A percentile compares a stretch with the other conserved stretches of the same genome.
These are phyloP conservation scores for Lactifluus volemus DNA, from an alignment of 768 basidiomycete species.

Conservation along the genomic window DNA sequence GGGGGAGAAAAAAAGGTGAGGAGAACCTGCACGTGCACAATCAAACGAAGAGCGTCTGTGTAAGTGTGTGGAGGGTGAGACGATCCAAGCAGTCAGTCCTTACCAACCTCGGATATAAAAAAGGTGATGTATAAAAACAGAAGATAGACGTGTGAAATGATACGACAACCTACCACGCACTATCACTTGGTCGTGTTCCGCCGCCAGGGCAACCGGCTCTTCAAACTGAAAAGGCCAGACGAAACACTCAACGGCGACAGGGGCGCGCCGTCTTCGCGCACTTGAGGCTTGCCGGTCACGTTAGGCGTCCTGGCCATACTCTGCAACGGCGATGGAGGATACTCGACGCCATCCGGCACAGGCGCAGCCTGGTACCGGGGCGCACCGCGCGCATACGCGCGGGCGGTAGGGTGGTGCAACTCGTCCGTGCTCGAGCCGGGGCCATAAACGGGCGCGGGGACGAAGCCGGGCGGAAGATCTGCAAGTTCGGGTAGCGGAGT, in stretches of 20 bases:
- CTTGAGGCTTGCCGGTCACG: background rate
- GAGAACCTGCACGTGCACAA: conserved; percentile 8
- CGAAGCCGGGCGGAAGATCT: conserved; percentile 1
- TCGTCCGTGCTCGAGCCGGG: background rate
- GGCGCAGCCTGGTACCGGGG: conserved; percentile 14
- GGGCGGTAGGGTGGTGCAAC: background rate
- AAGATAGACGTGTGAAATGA: background rate
- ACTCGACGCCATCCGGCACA: conserved; percentile 8
- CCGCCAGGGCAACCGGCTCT: conserved; percentile 8
- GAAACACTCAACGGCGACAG: background rate
- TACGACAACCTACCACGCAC: background rate
- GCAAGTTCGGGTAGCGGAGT: conserved; percentile 6
- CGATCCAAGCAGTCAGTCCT: background rate
- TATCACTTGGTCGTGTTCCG: conserved; percentile 11
- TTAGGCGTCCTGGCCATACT: background rate
- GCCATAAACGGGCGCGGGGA: background rate
- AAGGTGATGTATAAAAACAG: background rate
- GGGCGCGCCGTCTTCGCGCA: background rate
- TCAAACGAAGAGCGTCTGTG: background rate
- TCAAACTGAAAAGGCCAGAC: conserved; percentile 1
- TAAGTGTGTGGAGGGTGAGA: background rate
- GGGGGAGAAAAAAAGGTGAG: background rate
- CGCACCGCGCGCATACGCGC: background rate
- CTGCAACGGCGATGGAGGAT: conserved; percentile 14
- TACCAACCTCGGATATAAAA: background rate